Percentiles rank a stretch among this genome's conserved stretches.
Conservation (phyloP, 2,329 filamentous ascomycete species). For the Microthyrium microscopicum region DNA sequence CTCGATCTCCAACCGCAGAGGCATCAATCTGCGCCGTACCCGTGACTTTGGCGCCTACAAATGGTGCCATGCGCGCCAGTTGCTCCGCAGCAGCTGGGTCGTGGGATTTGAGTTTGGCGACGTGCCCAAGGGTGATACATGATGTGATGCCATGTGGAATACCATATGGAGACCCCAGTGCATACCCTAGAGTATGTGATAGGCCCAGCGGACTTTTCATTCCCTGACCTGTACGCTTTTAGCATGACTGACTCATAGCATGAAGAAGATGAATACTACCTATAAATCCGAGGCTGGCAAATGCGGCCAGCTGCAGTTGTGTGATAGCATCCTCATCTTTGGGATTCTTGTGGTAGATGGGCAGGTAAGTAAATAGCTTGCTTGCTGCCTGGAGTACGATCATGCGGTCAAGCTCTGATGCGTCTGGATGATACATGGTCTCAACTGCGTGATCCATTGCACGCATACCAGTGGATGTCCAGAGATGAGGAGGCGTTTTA, state of each 20-base stretch:
- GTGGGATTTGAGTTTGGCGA: constrained; percentile 35
- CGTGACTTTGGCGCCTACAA: constrained; percentile 21
- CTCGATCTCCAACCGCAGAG: constrained; percentile 25
- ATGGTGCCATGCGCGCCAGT: constrained; percentile 27
- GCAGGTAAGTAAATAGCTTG: constrained; percentile 31
- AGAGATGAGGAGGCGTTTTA: constrained; percentile 33
- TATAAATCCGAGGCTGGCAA: constrained; percentile 32
- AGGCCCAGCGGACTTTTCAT: too few species aligned
- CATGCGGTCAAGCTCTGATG: constrained; percentile 31
- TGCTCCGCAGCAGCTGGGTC: constrained; percentile 28
- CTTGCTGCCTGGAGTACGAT: constrained; percentile 28
- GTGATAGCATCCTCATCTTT: constrained; percentile 33
- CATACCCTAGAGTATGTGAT: constrained; percentile 33
- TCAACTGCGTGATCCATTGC: constrained; percentile 41
- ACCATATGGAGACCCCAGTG: constrained; percentile 35
- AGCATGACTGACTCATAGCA: constrained; percentile 17
- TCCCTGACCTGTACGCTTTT: neutral
- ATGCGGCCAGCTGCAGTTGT: constrained; percentile 35
- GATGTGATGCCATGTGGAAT: constrained; percentile 41
- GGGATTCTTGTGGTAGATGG: constrained; percentile 28
- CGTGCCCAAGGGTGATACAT: constrained; percentile 36
- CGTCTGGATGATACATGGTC: constrained; percentile 33
- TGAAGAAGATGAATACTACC: constrained; percentile 33
- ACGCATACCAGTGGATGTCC: constrained; percentile 34
- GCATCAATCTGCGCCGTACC: constrained; percentile 28